Conservation (phyloP, 2,329 filamentous ascomycete species). For the Trematosphaeria pertusa region DNA sequence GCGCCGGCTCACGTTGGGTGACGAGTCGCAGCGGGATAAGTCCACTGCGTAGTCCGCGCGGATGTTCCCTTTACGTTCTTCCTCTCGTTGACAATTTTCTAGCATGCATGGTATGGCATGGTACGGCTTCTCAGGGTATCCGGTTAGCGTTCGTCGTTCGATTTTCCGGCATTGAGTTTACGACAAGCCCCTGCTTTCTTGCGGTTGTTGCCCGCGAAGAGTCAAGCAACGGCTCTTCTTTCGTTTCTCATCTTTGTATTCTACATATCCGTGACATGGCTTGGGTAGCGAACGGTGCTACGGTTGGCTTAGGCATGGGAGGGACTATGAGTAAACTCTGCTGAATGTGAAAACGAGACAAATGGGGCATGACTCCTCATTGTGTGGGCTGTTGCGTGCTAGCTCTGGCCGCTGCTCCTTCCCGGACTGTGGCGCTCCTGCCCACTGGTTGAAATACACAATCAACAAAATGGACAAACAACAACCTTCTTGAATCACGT, state of each 20-base stretch:
- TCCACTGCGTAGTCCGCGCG: constrained; percentile 28
- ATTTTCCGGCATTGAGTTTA: constrained; percentile 24
- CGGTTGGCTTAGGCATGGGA: constrained; percentile 15
- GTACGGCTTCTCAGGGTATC: constrained; percentile 20
- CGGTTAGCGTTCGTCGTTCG: constrained; percentile 28
- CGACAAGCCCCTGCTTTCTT: constrained; percentile 12
- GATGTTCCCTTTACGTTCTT: constrained; percentile 11
- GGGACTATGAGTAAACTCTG: constrained; percentile 8
- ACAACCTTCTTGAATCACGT: no score
- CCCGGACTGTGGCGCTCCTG: no score
- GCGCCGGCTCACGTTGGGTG: constrained; percentile 49
- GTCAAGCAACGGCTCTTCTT: constrained; percentile 17
- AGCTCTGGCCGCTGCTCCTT: no score
- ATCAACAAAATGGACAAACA: no score
- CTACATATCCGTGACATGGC: constrained; percentile 26
- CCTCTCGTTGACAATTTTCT: constrained; percentile 15
- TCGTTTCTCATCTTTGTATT: constrained; percentile 31
- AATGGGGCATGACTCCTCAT: constrained; percentile 5
- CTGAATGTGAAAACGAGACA: constrained; percentile 8
- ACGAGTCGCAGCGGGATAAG: constrained; percentile 44
- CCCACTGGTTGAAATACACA: no score
- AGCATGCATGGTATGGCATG: constrained; percentile 33
- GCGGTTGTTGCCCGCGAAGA: constrained; percentile 1
- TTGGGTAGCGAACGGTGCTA: constrained; percentile 19
- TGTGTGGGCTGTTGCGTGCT: not conserved